Evolutionary conservation across 2,329 filamentous ascomycete genomes (phyloP).

Genomic region (Sporothrix phasma): DNA sequence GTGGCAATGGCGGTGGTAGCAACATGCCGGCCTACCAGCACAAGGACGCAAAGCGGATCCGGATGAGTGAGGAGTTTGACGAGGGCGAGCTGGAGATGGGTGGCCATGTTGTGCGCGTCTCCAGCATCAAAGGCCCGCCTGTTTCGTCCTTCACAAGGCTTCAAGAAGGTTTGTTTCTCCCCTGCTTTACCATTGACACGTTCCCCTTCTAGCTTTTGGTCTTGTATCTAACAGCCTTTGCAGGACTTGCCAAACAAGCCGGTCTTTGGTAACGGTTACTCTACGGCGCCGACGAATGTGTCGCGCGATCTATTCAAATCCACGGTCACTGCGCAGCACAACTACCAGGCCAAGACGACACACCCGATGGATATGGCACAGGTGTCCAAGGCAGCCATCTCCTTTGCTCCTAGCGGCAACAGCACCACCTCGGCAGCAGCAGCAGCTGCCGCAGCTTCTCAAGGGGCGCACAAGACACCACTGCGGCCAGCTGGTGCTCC

Average conservation of each 20-base stretch:
- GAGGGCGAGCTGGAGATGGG: slow-evolving; percentile 45
- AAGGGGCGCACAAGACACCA: slow-evolving; percentile 54
- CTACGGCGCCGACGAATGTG: slow-evolving; percentile 44
- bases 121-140: slow-evolving; percentile 65
- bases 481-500: slow-evolving; percentile 41
- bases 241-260: slow-evolving; percentile 54
- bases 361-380: slow-evolving; percentile 79
- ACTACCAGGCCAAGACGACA: slow-evolving; percentile 49
- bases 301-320: slow-evolving; percentile 54
- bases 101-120: slow-evolving; percentile 47
- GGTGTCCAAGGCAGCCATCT: slow-evolving; percentile 78
- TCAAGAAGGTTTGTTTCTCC: slow-evolving; percentile 51
- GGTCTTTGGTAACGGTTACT: slow-evolving; percentile 51
- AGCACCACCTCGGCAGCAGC: slow-evolving; percentile 7
- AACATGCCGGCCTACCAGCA: slow-evolving; percentile 53
- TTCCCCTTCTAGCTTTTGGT: slow-evolving; percentile 29
- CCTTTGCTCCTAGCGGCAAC: slow-evolving; percentile 59
- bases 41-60: slow-evolving; percentile 68
- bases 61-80: slow-evolving; percentile 63
- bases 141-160: slow-evolving; percentile 66
- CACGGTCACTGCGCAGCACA: slow-evolving; percentile 57
- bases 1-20: slow-evolving; percentile 17
- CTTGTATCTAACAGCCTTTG: background rate
- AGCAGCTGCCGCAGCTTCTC: background rate
- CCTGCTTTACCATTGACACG: slow-evolving; percentile 37